Conservation (phyloP, 1,139 yeast genomes). For the Casaregolazyma suthepensis region DNA sequence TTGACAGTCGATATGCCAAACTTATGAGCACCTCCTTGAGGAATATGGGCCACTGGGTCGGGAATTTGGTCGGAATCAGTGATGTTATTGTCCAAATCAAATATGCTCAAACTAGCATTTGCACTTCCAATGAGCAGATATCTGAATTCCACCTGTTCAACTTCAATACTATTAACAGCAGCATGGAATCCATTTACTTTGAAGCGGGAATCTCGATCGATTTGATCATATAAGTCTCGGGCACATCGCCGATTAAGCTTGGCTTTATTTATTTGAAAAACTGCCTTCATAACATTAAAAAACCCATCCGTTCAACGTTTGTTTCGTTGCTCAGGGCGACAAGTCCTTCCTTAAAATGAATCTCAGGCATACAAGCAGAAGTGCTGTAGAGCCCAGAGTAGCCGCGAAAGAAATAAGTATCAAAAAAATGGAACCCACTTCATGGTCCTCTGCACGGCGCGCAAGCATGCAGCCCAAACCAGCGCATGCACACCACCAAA, state of each 20-base stretch:
- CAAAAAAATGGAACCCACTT: too few relatives aligned
- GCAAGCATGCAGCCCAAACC: too few relatives aligned
- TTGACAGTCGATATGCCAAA: constrained; percentile 68
- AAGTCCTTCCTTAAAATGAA: too few relatives aligned
- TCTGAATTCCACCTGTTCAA: constrained; percentile 49
- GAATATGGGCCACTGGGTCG: constrained; percentile 40
- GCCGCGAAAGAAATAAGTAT: too few relatives aligned
- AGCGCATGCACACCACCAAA: too few relatives aligned
- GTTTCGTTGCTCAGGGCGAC: too few relatives aligned
- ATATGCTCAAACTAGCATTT: constrained; percentile 53
- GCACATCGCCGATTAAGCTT: background rate
- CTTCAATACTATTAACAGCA: constrained; percentile 58
- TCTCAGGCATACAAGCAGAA: too few relatives aligned
- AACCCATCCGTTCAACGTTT: background rate
- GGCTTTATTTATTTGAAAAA: background rate
- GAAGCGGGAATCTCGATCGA: constrained; percentile 11
- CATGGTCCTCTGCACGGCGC: too few relatives aligned
- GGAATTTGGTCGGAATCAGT: constrained; percentile 16
- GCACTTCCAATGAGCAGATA: constrained; percentile 68
- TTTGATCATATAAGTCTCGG: constrained; percentile 12
- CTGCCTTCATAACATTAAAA: too few relatives aligned
- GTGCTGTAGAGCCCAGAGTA: too few relatives aligned
- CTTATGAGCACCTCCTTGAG: constrained; percentile 52
- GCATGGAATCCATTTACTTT: constrained; percentile 20
- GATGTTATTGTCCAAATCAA: constrained; percentile 22